These are phyloP conservation scores for Celoporthe dispersa DNA, from an alignment of 2,329 filamentous ascomycete species.

Conservation along the genomic window DNA sequence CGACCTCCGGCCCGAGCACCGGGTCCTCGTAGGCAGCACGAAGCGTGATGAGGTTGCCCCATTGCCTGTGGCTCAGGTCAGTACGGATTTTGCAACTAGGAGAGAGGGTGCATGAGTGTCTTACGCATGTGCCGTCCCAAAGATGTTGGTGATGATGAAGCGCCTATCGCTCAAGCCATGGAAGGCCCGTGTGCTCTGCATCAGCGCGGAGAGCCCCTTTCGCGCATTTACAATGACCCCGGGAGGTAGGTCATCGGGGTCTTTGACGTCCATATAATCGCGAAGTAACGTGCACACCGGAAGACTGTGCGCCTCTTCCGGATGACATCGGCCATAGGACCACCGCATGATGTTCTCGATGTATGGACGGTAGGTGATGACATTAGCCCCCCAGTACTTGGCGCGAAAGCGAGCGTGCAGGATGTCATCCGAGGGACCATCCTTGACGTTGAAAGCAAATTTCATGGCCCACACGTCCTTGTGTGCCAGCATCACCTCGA, in stretches of 20 bases:
- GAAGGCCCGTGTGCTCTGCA: slow-evolving; percentile 86
- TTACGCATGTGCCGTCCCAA: slow-evolving; percentile 95
- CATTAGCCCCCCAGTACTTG: slow-evolving; percentile 92
- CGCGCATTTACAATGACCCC: slow-evolving; percentile 59
- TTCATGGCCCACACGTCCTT: slow-evolving; percentile 51
- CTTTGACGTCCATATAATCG: slow-evolving; percentile 43
- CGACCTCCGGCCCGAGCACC: slow-evolving; percentile 62
- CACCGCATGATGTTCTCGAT: slow-evolving; percentile 60
- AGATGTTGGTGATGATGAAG: slow-evolving; percentile 91
- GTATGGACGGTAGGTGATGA: slow-evolving; percentile 87
- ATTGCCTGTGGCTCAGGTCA: slow-evolving; percentile 68
- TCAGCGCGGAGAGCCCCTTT: slow-evolving; percentile 72
- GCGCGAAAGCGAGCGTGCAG: slow-evolving; percentile 82
- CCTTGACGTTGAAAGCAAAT: slow-evolving; percentile 66
- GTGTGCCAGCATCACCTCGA: slow-evolving; percentile 31
- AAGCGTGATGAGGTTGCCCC: slow-evolving; percentile 92
- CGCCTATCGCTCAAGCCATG: slow-evolving; percentile 65
- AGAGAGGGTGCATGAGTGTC: slow-evolving; percentile 37
- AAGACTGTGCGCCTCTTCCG: slow-evolving; percentile 20
- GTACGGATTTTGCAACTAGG: slow-evolving; percentile 12
- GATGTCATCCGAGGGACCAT: slow-evolving; percentile 75
- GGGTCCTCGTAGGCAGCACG: slow-evolving; percentile 77
- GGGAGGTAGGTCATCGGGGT: slow-evolving; percentile 45
- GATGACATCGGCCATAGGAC: slow-evolving; percentile 39
- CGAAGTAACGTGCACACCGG: neutral